Percentiles rank a stretch among this genome's conserved stretches.
Evolutionary conservation across 495 filamentous ascomycete genomes (phyloP).

Genomic region (Penicillium paxilli): DNA sequence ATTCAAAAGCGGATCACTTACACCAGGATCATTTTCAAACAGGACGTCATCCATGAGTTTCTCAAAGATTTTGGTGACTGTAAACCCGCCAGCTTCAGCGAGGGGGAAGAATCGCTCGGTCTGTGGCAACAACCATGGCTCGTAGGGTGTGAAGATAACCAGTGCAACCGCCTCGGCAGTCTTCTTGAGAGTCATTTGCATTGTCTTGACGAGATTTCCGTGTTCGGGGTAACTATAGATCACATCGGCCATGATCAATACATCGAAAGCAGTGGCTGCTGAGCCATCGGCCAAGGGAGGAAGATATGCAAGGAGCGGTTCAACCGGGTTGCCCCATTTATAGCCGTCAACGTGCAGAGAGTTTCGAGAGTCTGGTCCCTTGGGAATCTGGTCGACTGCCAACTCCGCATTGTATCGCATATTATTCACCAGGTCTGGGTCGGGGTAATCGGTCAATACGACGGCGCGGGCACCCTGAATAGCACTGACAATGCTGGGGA

Average conservation of each 20-base stretch:
- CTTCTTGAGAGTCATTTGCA: slow-evolving; percentile 61
- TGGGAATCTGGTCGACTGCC: slow-evolving; percentile 32
- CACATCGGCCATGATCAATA: slow-evolving; percentile 83
- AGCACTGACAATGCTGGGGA: slow-evolving; percentile 77
- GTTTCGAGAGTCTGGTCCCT: slow-evolving; percentile 9
- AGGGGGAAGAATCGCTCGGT: slow-evolving; percentile 85
- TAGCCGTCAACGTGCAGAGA: slow-evolving; percentile 63
- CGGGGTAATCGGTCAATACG: slow-evolving; percentile 88
- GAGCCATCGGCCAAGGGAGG: slow-evolving; percentile 17
- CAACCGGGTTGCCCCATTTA: slow-evolving; percentile 70
- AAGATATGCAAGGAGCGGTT: slow-evolving; percentile 53
- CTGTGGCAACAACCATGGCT: slow-evolving; percentile 82
- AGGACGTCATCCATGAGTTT: slow-evolving; percentile 78
- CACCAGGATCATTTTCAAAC: slow-evolving; percentile 84
- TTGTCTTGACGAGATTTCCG: slow-evolving; percentile 66
- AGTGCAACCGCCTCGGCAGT: slow-evolving; percentile 59
- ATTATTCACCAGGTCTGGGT: slow-evolving; percentile 74
- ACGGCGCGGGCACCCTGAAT: slow-evolving; percentile 66
- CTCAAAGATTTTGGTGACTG: slow-evolving; percentile 76
- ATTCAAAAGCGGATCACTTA: too few relatives aligned
- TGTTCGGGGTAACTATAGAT: slow-evolving; percentile 90
- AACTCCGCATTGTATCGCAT: slow-evolving; percentile 68
- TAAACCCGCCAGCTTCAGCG: slow-evolving; percentile 64
- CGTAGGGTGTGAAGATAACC: slow-evolving; percentile 92
- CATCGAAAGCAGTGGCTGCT: slow-evolving; percentile 58